phyloP scores from a whole-genome alignment of 768 basidiomycete genomes.

The Trametes elegans region DNA sequence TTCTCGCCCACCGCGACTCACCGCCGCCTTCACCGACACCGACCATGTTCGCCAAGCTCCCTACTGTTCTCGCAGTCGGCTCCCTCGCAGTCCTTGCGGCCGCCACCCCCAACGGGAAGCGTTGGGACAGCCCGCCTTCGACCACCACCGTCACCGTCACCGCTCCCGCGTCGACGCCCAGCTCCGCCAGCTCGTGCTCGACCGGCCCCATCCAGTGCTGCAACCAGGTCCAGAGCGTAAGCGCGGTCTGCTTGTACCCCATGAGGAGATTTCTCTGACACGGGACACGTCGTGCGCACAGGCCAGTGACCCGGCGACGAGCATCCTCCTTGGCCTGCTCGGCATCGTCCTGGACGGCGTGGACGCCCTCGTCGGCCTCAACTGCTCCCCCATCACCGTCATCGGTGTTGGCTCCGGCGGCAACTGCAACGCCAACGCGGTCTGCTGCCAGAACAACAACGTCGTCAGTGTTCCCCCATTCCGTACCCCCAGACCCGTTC shows the following conservation, averaged over 20 bases:
- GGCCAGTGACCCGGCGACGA: background rate
- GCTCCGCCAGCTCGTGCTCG: conserved; percentile 5
- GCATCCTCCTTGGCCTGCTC: conserved; percentile 3
- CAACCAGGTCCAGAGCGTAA: background rate
- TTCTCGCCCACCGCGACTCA: background rate
- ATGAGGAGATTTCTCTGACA: background rate
- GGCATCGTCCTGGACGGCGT: conserved; percentile 5
- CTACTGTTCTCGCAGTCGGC: background rate
- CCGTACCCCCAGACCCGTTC: background rate
- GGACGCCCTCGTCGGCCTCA: conserved; percentile 4
- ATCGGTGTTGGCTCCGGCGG: conserved; percentile 5
- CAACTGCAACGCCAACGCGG: background rate
- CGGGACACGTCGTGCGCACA: background rate
- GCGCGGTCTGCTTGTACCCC: background rate
- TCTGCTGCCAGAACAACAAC: conserved; percentile 17
- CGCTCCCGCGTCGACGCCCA: background rate
- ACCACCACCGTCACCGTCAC: conserved; percentile 13
- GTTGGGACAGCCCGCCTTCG: background rate
- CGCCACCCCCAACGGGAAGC: conserved; percentile 14
- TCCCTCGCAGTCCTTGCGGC: conserved; percentile 17
- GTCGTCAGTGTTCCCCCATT: background rate
- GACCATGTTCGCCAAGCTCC: conserved; percentile 5
- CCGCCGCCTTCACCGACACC: background rate
- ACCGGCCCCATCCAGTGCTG: conserved; percentile 15
- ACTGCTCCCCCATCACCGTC: conserved; percentile 14